A percentile compares a stretch with the other conserved stretches of the same genome.
phyloP scores from a whole-genome alignment of 176 grass and related monocot genomes.

The Cenchrus purpureus region DNA sequence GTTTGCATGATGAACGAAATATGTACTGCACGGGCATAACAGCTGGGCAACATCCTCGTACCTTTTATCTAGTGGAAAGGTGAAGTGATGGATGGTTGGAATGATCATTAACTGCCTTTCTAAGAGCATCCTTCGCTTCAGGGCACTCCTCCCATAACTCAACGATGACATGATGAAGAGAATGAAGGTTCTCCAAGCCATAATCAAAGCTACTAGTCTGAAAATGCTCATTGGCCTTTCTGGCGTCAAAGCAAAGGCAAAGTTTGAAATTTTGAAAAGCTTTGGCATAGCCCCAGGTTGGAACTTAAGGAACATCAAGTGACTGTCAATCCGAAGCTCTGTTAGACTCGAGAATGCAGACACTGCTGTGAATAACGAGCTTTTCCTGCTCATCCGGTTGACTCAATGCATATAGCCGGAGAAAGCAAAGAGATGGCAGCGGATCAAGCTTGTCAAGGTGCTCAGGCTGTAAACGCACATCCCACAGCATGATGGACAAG shows the following conservation, averaged over 20 bases:
- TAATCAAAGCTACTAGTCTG: not conserved
- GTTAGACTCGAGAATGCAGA: constrained; percentile 2
- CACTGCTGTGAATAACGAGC: not conserved
- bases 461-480: not conserved
- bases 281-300: not conserved
- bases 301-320: not conserved
- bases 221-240: not conserved
- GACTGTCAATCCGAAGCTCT: not conserved
- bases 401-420: too few species aligned
- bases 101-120: too few species aligned
- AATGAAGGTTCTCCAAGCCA: not conserved
- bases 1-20: too few species aligned
- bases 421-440: constrained; percentile 2
- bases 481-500: not conserved
- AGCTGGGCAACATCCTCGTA: too few species aligned
- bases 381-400: not conserved
- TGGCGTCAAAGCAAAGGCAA: not conserved
- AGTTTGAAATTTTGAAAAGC: not conserved
- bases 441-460: constrained; percentile 6
- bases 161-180: not conserved
- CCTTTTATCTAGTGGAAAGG: too few species aligned
- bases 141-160: too few species aligned
- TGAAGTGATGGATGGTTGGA: too few species aligned
- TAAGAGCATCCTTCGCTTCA: too few species aligned
- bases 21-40: too few species aligned